Evolutionary conservation across 1,284 basidiomycete genomes (phyloP), one percentile per base, ranked within the genome.

Genomic region (Cutaneotrichosporon sp.): DNA sequence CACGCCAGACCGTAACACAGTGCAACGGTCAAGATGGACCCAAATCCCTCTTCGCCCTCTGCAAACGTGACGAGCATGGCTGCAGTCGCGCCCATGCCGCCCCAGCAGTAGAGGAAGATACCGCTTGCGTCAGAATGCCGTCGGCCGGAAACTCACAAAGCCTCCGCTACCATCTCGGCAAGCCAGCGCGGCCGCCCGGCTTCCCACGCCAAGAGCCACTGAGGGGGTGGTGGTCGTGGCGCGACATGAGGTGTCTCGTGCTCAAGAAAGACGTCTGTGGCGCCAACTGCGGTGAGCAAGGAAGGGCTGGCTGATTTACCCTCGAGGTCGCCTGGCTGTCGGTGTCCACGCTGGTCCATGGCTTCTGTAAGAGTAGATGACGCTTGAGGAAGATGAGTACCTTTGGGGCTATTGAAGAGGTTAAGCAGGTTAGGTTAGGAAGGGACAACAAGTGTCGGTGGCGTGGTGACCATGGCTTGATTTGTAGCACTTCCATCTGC

Each of bases 51-150:
- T 14, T 32, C 37, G 14, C 39, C 39, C 1, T 31, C 38, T 2
- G 45, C 44, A 3, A 31, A 7, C 6, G 51, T 27, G 11, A 32
- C 31, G 9, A 52, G 27, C 20, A 46, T 26, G 4, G 34, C 20
- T 12, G 51, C 38, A 3, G 52, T 51, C 10, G 56, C 52, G 4
- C 49, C 52, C 38, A 58, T 46, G 11, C 56, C 56, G 12, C 20
- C 46, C 52, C 52, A 58, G 27, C 52, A 54, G 33, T 51, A 58
- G 25, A 58, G 46, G 33, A 51, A 35, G 6, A 52, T 51, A 22
- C 44, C 55, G 16, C 51, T 52, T 20, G 9, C 5, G 49, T 50
- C 33, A 50, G 49, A 25, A 8, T 49, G 9, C 24, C 22, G 20
- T 25, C 16, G 16, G n/a, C 16, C 26, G 4, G 8, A 3, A 9